Evolutionary conservation across 345 rosid genomes (phyloP), one percentile per base, ranked within the genome.

Genomic region (Nephelium lappaceum): DNA sequence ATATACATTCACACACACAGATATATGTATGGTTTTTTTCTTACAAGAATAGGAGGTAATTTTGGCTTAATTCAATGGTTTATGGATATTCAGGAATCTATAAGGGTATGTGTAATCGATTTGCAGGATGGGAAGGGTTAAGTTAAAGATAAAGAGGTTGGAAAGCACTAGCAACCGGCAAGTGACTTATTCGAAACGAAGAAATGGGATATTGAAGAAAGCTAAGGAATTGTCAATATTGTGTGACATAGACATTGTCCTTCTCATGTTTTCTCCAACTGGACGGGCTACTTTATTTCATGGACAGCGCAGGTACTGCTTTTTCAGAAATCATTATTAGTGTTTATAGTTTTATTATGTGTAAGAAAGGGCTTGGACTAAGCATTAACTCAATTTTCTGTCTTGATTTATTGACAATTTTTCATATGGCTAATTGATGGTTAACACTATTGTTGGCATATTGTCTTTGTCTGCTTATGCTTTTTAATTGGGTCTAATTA

Each of bases 241-340:
- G 71, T 93, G 99, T 69, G 98, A 91, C 78, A 89, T 90, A 47
- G 95, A 93, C 79, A 87, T 92, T 75, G 83, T 91, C 82, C 93
- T 93, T 85, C 90, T 95, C 77, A 91, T 92, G 97, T 93, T 92
- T 83, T 92, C 97, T 84, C 99, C 98, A 0, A 91, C 88, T 0
- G 98, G 91, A 76, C 85, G 72, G 85, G 89, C 97, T 79, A 87
- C 92, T 11, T 74, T 92, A 70, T 92, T 89, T 83, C 90, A 89
- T 73, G 95, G 97, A 75, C 90, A 89, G 63, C 85, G 85, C 83
- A 93, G 97, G 98, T 93, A 79, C 61, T 74, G 24, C 27, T 62
- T 57, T 8, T 19, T 74, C 45, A 16, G 18, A 62, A 42, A 25
- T 25, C 14, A 43, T 24, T 43, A 2, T 24, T n/a, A 5, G 11